Evolutionary conservation across 2,329 filamentous ascomycete species (phyloP).

Genomic region (Phialocephala subalpina): DNA sequence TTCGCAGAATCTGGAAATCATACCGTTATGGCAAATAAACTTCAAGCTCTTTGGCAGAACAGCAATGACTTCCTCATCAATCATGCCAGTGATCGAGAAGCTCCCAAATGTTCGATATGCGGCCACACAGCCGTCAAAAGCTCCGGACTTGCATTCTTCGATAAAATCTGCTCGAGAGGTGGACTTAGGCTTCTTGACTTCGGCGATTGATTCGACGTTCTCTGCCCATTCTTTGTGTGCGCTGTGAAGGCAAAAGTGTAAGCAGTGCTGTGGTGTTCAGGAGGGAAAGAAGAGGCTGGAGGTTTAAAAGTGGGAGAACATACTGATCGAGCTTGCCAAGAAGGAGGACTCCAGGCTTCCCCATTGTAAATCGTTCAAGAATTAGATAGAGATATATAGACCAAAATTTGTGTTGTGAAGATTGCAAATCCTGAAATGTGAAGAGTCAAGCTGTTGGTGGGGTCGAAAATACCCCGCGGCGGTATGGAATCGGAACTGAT

Average conservation of each 20-base stretch:
- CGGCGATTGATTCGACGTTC: slow-evolving; percentile 66
- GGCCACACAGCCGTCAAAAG: slow-evolving; percentile 69
- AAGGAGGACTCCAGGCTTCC: slow-evolving; percentile 66
- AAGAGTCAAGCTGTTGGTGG: slow-evolving; percentile 30
- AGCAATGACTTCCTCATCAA: slow-evolving; percentile 75
- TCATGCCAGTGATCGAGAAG: slow-evolving; percentile 67
- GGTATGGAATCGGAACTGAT: slow-evolving; percentile 18
- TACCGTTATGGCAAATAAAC: slow-evolving; percentile 69
- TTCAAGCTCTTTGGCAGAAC: slow-evolving; percentile 60
- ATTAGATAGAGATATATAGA: not conserved
- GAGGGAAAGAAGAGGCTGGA: not conserved
- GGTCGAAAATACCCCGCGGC: slow-evolving; percentile 37
- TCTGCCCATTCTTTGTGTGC: slow-evolving; percentile 69
- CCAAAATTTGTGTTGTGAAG: not conserved
- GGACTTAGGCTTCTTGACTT: slow-evolving; percentile 69
- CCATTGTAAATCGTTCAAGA: slow-evolving; percentile 35
- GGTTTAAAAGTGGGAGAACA: slow-evolving; percentile 41
- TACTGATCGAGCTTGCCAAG: slow-evolving; percentile 71
- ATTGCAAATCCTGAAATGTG: not conserved
- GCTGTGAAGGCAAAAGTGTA: slow-evolving; percentile 49
- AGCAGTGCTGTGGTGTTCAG: slow-evolving; percentile 6
- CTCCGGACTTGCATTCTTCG: slow-evolving; percentile 69
- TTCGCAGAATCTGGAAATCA: slow-evolving; percentile 30
- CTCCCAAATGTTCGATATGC: slow-evolving; percentile 78
- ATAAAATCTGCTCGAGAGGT: slow-evolving; percentile 73